Evolutionary conservation across 208 protist genomes (phyloP), one percentile per base, ranked within the genome.

Genomic region (Trypanosoma grayi): DNA sequence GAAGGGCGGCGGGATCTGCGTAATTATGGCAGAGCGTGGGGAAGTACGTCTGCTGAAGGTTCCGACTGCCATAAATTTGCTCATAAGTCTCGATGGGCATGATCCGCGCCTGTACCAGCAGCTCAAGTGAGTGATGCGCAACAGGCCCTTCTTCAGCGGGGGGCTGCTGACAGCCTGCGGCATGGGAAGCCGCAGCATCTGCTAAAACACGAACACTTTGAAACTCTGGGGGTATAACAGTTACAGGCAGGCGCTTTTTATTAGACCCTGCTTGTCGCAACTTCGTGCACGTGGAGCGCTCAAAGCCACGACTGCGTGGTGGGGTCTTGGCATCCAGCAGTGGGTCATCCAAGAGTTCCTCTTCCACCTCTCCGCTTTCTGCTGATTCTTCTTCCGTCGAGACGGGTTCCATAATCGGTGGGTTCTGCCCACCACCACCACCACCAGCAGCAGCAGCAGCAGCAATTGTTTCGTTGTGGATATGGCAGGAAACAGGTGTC

Each of bases 41-140:
- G 27, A 79, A 67, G 70, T 84, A 81, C 39, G 65, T 65, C 24
- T 66, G 39, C 22, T 68, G 47, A 8, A 85, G 45, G 14, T 70
- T 68, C 7, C 67, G 66, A 9, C 36, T 66, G 7, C 83, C 87
- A 64, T 82, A 89, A 50, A 87, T 54, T 1, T 20, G 43, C 60
- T 87, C 76, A 65, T 80, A 94, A 44, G 73, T 75, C 18, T 91
- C 84, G 22, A 80, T 45, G 16, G 83, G 68, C 73, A 96, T 85
- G 11, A 94, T 56, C 34, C 78, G 75, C 28, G 83, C 90, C 70
- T 96, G 87, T 11, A 96, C 55, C 39, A 93, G 63, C 24, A 94
- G 66, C 57, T 90, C 85, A 16, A 94, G 63, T 22, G 75, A 55
- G 59, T 80, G 73, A 45, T 64, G 68, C 44, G 78, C 34, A 9